Percentiles rank a stretch among this genome's conserved stretches.
These are phyloP conservation scores for Lumnitzera racemosa DNA, from an alignment of 345 rosid species.

Conservation along the genomic window DNA sequence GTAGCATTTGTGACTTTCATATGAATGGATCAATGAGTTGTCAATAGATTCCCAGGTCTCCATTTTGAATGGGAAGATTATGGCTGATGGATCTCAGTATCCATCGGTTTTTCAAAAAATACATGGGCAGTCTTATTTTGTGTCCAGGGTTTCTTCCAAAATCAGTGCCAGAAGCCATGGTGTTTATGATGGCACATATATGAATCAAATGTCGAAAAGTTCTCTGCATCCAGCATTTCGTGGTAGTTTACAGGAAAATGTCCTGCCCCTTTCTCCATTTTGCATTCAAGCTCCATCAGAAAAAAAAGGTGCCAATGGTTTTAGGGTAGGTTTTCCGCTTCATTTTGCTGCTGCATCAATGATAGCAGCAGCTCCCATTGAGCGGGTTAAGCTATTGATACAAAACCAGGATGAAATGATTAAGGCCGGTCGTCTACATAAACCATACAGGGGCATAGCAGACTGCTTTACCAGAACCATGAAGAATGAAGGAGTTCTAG, in stretches of 20 bases:
- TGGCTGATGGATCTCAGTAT: conserved; percentile 53
- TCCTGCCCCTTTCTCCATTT: conserved; percentile 23
- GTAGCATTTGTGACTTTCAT: not conserved
- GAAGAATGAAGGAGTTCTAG: conserved; percentile 38
- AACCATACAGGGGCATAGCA: conserved; percentile 42
- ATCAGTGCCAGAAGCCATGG: conserved; percentile 10
- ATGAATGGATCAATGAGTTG: not conserved
- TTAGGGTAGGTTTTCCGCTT: conserved; percentile 32
- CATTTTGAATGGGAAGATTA: conserved; percentile 19
- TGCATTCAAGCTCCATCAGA: conserved; percentile 41
- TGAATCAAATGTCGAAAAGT: conserved; percentile 28
- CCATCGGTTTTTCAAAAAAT: conserved; percentile 54
- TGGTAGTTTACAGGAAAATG: conserved; percentile 17
- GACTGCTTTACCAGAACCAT: conserved; percentile 51
- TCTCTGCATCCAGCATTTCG: conserved; percentile 23
- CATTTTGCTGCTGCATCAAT: conserved; percentile 54
- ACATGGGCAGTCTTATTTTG: conserved; percentile 36
- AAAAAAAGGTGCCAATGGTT: conserved; percentile 23
- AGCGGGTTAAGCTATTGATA: conserved; percentile 42
- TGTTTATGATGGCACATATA: conserved; percentile 12
- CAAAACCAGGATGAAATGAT: conserved; percentile 59
- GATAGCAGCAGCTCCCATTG: conserved; percentile 40
- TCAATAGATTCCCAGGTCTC: conserved; percentile 16
- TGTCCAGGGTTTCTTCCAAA: conserved; percentile 32
- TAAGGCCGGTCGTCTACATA: conserved; percentile 42